Percentiles rank a stretch among this genome's conserved stretches.
Conservation (phyloP, 2,329 filamentous ascomycete species). For the Byssoonygena ceratinophila region DNA sequence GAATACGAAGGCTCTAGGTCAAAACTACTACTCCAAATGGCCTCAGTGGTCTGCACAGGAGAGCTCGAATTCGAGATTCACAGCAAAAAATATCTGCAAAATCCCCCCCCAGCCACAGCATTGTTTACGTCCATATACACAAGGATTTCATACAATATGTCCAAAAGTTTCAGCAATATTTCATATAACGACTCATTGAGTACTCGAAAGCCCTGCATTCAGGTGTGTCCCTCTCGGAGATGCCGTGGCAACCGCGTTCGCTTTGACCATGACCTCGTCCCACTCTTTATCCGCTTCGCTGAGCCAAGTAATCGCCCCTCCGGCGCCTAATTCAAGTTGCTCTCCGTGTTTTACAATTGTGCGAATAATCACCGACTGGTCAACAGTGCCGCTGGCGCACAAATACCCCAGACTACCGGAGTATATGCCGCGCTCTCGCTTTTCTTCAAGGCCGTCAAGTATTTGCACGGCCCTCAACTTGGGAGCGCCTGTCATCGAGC, state of each 20-base stretch:
- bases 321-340: slow-evolving; percentile 58
- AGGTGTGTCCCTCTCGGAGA: slow-evolving; percentile 33
- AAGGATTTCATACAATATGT: too few species aligned
- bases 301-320: slow-evolving; percentile 77
- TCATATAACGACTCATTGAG: neutral
- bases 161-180: too few species aligned
- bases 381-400: slow-evolving; percentile 71
- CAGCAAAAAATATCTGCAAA: too few species aligned
- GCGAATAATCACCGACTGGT: slow-evolving; percentile 86
- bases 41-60: too few species aligned
- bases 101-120: too few species aligned
- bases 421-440: slow-evolving; percentile 58
- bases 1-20: too few species aligned
- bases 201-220: neutral
- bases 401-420: slow-evolving; percentile 84
- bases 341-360: slow-evolving; percentile 52
- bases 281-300: slow-evolving; percentile 71
- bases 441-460: slow-evolving; percentile 56
- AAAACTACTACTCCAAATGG: too few species aligned
- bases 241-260: slow-evolving; percentile 37
- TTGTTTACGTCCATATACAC: too few species aligned
- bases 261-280: slow-evolving; percentile 80
- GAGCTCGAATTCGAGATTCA: too few species aligned
- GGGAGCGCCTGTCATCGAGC: slow-evolving; percentile 92
- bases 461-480: slow-evolving; percentile 89